Conservation (phyloP, 371 early-diverging fungal species). For the Actinomucor elegans region DNA sequence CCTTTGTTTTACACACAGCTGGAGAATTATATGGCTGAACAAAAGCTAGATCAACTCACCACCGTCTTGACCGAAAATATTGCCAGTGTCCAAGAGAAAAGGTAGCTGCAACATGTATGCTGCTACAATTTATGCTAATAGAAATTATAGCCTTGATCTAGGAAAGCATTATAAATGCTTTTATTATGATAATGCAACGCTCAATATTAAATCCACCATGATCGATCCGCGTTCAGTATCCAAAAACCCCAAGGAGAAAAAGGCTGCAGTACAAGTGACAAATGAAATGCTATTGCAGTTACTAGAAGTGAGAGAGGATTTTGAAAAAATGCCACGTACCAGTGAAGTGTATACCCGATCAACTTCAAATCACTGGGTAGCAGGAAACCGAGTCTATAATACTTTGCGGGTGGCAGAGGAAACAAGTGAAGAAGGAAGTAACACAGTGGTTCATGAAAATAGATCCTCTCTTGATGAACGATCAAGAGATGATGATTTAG, state of each 20-base stretch:
- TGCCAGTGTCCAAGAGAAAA: slow-evolving; percentile 28
- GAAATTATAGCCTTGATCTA: slow-evolving; percentile 17
- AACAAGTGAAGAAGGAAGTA: slow-evolving; percentile 4
- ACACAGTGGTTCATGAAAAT: slow-evolving; percentile 1
- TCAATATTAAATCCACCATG: slow-evolving; percentile 42
- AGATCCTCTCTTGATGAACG: slow-evolving; percentile 13
- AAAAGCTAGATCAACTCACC: slow-evolving; percentile 22
- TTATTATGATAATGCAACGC: slow-evolving; percentile 43
- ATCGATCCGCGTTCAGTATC: slow-evolving; percentile 16
- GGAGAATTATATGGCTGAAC: slow-evolving; percentile 24
- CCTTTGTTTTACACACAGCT: slow-evolving; percentile 25
- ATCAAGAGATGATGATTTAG: slow-evolving; percentile 8
- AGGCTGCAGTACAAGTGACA: slow-evolving; percentile 24
- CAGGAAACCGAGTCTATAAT: slow-evolving; percentile 52
- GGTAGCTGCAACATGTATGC: slow-evolving; percentile 17
- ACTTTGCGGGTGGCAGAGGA: slow-evolving; percentile 12
- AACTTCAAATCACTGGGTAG: slow-evolving; percentile 61
- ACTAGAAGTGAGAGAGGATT: slow-evolving; percentile 56
- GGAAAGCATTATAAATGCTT: slow-evolving; percentile 45
- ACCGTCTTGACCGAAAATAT: slow-evolving; percentile 21
- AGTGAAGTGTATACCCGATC: slow-evolving; percentile 64
- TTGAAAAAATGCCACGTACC: slow-evolving; percentile 51
- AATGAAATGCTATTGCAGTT: slow-evolving; percentile 51
- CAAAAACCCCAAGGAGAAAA: slow-evolving; percentile 13
- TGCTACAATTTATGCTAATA: neutral